phyloP scores from a whole-genome alignment of 2,329 filamentous ascomycete species.

The Arthrinium phaeospermum region DNA sequence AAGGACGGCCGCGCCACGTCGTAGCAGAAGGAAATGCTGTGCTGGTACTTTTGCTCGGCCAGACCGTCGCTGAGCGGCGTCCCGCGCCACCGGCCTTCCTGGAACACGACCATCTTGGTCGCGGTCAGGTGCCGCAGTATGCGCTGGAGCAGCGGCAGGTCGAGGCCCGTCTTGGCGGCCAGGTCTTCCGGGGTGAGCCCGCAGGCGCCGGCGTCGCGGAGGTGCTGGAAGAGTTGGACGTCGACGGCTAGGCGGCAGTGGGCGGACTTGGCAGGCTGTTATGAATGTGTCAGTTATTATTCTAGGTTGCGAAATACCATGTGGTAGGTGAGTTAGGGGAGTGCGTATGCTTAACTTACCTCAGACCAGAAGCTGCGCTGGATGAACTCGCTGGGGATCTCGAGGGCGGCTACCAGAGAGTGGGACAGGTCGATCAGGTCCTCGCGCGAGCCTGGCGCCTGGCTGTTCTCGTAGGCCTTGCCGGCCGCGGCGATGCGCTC shows the following conservation, averaged over 20 bases:
- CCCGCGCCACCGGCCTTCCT: conserved; percentile 21
- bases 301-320: background rate
- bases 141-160: conserved; percentile 10
- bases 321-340: background rate
- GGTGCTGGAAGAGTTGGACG: conserved; percentile 22
- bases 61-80: conserved; percentile 43
- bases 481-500: conserved; percentile 12
- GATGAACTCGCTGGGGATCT: conserved; percentile 24
- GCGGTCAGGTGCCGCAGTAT: conserved; percentile 20
- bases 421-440: conserved; percentile 20
- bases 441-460: conserved; percentile 11
- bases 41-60: conserved; percentile 46
- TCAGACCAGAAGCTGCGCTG: conserved; percentile 24
- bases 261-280: conserved; percentile 21
- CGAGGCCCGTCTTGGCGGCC: conserved; percentile 11
- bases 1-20: conserved; percentile 27
- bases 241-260: conserved; percentile 19
- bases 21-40: conserved; percentile 39
- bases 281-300: background rate
- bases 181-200: conserved; percentile 19
- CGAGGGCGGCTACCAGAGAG: conserved; percentile 20
- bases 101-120: conserved; percentile 17
- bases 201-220: conserved; percentile 17
- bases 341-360: background rate
- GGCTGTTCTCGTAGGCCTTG: background rate